Evolutionary conservation across 2,329 filamentous ascomycete species (phyloP), one percentile per base, ranked within the genome.

Genomic region (Fusarium sp.): DNA sequence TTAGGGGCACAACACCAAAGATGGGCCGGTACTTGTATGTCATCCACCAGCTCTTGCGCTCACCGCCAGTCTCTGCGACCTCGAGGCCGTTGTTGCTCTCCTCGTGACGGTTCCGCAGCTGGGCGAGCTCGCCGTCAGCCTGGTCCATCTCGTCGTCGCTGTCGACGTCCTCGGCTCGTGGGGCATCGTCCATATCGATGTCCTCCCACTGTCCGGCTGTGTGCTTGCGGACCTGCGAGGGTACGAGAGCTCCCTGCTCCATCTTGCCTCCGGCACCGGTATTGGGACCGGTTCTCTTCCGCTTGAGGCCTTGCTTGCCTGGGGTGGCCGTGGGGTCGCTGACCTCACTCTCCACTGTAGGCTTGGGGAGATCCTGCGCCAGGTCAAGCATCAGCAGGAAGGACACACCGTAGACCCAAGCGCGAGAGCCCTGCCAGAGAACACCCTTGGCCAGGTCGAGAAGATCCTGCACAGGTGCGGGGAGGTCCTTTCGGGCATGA

Each of bases 21-120:
- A 99, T 95, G n/a, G 95, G 94, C 67, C 95, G 89, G 83, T 98
- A 99, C 83, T 97, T 97, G 87, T 93, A 95, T 6, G 95, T 97
- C 80, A 92, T 90, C 94, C 95, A 98, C 84, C 85, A 89, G 70
- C 82, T 84, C 70, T 80, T 82, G 57, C 77, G 78, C 68, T 78
- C 77, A 65, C 74, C 78, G 53, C 72, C 72, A 59, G 73, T 72
- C 49, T 74, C 75, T 33, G 70, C 62, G 42, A 72, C 70, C 40
- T 78, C 74, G 8, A 72, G 40, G 53, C 64, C 40, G 61, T 71
- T 55, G 61, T 72, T 55, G 44, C 65, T 62, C 62, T 72, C 66
- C 64, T 72, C 76, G 71, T 72, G 77, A 46, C 64, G 71, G 70
- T 77, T 78, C 67, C 81, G 80, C 46, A 84, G 80, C 62, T 80